Percentiles rank a stretch among this genome's conserved stretches.
phyloP scores from a whole-genome alignment of 2,329 filamentous ascomycete genomes.

The Epichloe sylvatica region DNA sequence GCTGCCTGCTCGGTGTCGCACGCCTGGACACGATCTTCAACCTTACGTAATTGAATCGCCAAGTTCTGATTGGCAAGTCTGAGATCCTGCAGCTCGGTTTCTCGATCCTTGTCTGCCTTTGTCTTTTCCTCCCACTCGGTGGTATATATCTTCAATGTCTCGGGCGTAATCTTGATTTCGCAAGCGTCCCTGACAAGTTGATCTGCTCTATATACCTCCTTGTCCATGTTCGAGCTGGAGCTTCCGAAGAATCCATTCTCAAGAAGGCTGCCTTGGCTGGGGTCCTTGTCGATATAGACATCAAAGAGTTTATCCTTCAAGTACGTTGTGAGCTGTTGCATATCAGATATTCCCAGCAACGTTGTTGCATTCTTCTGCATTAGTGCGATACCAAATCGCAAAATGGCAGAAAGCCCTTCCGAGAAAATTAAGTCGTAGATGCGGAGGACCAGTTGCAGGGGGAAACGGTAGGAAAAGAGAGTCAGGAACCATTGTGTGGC shows the following conservation, averaged over 20 bases:
- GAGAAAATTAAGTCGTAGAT: conserved; percentile 94
- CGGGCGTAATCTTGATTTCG: conserved; percentile 68
- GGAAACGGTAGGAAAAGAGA: conserved; percentile 95
- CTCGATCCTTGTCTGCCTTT: conserved; percentile 65
- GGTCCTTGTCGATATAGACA: conserved; percentile 88
- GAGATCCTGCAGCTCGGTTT: conserved; percentile 65
- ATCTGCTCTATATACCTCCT: conserved; percentile 91
- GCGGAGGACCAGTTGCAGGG: conserved; percentile 84
- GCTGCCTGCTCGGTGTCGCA: conserved; percentile 84
- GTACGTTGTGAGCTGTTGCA: conserved; percentile 77
- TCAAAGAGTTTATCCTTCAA: conserved; percentile 92
- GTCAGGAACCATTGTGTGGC: conserved; percentile 99
- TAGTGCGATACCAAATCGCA: conserved; percentile 86
- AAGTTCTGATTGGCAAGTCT: conserved; percentile 52
- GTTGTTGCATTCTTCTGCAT: conserved; percentile 86
- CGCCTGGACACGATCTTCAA: conserved; percentile 79
- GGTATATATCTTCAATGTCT: conserved; percentile 68
- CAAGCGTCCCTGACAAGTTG: conserved; percentile 88
- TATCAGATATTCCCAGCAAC: conserved; percentile 75
- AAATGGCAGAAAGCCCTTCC: conserved; percentile 81
- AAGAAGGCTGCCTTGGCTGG: conserved; percentile 80
- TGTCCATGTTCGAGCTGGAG: conserved; percentile 76
- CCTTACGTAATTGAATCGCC: conserved; percentile 60
- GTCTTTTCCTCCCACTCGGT: conserved; percentile 88
- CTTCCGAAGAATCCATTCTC: conserved; percentile 97